Percentiles rank a stretch among this genome's conserved stretches.
Evolutionary conservation across 345 rosid genomes (phyloP).

Genomic region (Trapa incisa): DNA sequence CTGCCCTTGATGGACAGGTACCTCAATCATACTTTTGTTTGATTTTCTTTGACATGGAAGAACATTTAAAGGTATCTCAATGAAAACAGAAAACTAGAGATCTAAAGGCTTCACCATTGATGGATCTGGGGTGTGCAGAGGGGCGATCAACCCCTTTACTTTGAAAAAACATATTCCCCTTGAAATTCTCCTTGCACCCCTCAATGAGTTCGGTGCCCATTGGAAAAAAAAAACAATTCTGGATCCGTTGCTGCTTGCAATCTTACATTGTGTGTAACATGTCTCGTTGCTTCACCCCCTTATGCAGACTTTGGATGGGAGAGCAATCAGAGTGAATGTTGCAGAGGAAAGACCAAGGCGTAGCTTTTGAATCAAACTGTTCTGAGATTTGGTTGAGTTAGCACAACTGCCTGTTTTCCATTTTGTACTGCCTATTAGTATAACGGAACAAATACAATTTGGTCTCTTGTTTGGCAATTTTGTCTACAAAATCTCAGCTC

Average conservation of each 20-base stretch:
- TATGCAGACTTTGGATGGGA: slow-evolving; percentile 65
- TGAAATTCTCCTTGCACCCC: too few species aligned
- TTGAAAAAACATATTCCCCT: too few species aligned
- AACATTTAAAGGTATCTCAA: neutral
- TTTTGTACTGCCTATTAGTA: neutral
- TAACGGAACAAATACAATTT: neutral
- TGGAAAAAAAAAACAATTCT: too few species aligned
- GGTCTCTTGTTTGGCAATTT: neutral
- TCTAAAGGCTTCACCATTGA: too few species aligned
- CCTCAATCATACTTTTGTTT: neutral
- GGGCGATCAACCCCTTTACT: too few species aligned
- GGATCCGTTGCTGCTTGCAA: too few species aligned
- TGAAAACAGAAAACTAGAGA: neutral
- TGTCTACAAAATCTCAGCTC: neutral
- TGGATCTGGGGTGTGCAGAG: too few species aligned
- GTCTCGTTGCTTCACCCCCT: neutral
- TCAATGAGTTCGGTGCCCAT: too few species aligned
- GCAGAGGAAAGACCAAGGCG: slow-evolving; percentile 69
- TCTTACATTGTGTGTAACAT: too few species aligned
- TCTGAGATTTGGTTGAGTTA: neutral
- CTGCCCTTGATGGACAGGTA: slow-evolving; percentile 97
- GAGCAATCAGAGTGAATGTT: slow-evolving; percentile 77
- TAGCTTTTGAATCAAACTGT: neutral
- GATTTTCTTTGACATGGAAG: neutral
- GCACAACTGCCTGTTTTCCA: too few species aligned